Conservation (phyloP, 2,329 filamentous ascomycete genomes). For the Amesomyces nigricolor region DNA sequence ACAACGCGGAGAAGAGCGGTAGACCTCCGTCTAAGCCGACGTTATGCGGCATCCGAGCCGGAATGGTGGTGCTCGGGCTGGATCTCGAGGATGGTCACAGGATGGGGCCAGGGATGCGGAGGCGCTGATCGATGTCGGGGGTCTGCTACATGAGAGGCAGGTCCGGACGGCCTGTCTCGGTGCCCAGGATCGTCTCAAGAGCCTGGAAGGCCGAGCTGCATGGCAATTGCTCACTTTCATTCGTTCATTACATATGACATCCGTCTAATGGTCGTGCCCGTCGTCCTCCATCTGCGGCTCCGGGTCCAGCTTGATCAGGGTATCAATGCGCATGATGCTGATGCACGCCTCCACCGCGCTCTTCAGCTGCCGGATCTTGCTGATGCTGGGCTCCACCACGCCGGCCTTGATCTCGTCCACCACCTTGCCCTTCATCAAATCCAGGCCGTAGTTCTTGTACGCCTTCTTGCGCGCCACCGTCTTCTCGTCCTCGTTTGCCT, state of each 20-base stretch:
- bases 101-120: background rate
- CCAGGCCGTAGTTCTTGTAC: slow-evolving; percentile 97
- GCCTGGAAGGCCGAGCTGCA: background rate
- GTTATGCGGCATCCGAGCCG: slow-evolving; percentile 15
- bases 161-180: background rate
- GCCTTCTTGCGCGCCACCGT: slow-evolving; percentile 87
- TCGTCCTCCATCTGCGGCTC: slow-evolving; percentile 74
- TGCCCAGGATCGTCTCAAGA: too few species aligned
- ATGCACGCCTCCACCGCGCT: slow-evolving; percentile 97
- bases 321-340: slow-evolving; percentile 98
- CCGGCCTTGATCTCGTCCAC: slow-evolving; percentile 91
- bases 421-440: slow-evolving; percentile 82
- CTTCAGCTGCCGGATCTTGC: slow-evolving; percentile 97
- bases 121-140: background rate
- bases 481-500: slow-evolving; percentile 80
- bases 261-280: slow-evolving; percentile 70
- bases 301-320: slow-evolving; percentile 94
- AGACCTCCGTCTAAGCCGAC: slow-evolving; percentile 18
- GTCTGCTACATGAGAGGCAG: background rate
- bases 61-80: background rate
- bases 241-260: slow-evolving; percentile 3
- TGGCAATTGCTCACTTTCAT: slow-evolving; percentile 1
- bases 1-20: slow-evolving; percentile 10
- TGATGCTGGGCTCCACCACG: slow-evolving; percentile 94
- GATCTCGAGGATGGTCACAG: slow-evolving; percentile 1